Evolutionary conservation across 306 rosid species (phyloP).

Genomic region (Albizia julibrissin): DNA sequence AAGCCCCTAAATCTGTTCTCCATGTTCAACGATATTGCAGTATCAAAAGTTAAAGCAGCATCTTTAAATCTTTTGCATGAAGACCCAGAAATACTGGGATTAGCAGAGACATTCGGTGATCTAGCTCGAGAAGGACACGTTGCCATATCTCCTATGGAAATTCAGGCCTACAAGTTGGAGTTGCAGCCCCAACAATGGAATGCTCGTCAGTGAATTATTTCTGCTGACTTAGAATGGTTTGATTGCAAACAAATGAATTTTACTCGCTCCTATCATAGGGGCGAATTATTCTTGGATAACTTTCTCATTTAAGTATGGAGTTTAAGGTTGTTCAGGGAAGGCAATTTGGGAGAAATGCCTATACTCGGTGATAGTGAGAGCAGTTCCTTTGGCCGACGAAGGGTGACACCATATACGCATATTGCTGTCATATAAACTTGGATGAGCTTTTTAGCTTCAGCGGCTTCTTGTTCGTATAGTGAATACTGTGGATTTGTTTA

Average conservation of each 20-base stretch:
- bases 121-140: constrained; percentile 72
- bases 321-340: constrained; percentile 35
- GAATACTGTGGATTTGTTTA: constrained; percentile 31
- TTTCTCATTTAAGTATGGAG: constrained; percentile 19
- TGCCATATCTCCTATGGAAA: constrained; percentile 82
- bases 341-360: constrained; percentile 21
- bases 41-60: constrained; percentile 55
- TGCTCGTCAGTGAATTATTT: constrained; percentile 16
- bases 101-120: constrained; percentile 59
- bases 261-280: constrained; percentile 23
- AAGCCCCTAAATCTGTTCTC: constrained; percentile 66
- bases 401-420: constrained; percentile 30
- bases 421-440: constrained; percentile 26
- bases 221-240: constrained; percentile 26
- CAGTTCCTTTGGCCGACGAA: constrained; percentile 29
- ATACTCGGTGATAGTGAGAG: constrained; percentile 18
- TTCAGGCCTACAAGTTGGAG: constrained; percentile 90
- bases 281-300: constrained; percentile 29
- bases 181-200: constrained; percentile 48
- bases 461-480: constrained; percentile 35
- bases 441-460: constrained; percentile 32
- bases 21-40: constrained; percentile 67
- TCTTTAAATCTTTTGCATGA: constrained; percentile 93
- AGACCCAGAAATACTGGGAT: constrained; percentile 80
- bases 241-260: constrained; percentile 13